Evolutionary conservation across 768 basidiomycete genomes (phyloP), one percentile per base, ranked within the genome.

Genomic region (Dictyophora rubrovolvata): DNA sequence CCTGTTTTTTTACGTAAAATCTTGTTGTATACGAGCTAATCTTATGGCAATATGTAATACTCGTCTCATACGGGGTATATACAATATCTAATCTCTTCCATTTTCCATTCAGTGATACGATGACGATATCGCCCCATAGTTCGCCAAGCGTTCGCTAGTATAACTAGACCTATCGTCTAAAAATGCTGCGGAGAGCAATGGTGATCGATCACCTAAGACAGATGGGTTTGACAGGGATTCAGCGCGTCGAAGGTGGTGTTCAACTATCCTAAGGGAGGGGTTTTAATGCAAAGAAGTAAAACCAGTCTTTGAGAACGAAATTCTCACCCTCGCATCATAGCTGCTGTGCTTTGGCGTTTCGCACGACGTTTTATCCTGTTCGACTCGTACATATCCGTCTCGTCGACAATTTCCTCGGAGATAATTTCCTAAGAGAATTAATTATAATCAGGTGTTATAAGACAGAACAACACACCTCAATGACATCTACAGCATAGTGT

Each of bases 401-500:
- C 93, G 66, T 95, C 93, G 33, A 95, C 87, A 56, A 96, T 95
- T 69, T 96, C 94, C 72, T 96, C 93, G 0, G 88, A 86, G 18
- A 97, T 90, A 62, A 98, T 96, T 78, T 95, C 93, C 79, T 90
- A 71, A 62, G 68, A 69, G 28, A 52, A 54, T 35, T 16, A 47
- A 11, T 34, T 59, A 10, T 23, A 22, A 9, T 33, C 16, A 21
- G 21, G 20, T 16, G 20, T 37, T 54, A 42, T 20, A 23, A 37
- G 11, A 12, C 54, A 50, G 61, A n/a, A 53, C 48, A 17, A 49
- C 65, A 58, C 48, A 80, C 82, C 69, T 90, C 88, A 60, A 90
- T 89, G 63, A 90, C 81, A 67, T 90, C 88, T 86, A 55, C 0
- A 16, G n/a, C 18, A 2, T 16, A 2, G n/a, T 54, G 48, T 47